phyloP scores from a whole-genome alignment of 2,329 filamentous ascomycete species.

The Cladosporium sp. region DNA sequence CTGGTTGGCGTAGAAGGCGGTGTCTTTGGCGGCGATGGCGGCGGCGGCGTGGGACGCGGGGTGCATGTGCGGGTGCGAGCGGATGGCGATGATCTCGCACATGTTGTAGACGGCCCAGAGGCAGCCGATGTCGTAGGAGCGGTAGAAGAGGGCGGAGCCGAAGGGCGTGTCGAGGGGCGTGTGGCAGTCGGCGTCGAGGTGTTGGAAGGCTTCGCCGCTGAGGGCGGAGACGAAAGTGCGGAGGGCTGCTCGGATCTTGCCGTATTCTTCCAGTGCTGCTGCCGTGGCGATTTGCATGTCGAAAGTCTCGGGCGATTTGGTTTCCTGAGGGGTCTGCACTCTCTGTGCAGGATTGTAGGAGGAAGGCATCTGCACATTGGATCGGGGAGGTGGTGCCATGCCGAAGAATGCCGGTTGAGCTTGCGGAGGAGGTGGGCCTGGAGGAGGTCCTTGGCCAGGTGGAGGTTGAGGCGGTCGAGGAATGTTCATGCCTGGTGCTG shows the following conservation, averaged over 20 bases:
- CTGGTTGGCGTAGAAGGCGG: slow-evolving; percentile 62
- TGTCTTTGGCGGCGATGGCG: slow-evolving; percentile 67
- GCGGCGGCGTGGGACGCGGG: slow-evolving; percentile 84
- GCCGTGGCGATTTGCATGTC: slow-evolving; percentile 60
- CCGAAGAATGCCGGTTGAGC: slow-evolving; percentile 47
- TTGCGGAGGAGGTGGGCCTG: slow-evolving; percentile 14
- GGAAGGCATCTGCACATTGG: slow-evolving; percentile 37
- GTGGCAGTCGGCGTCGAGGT: slow-evolving; percentile 62
- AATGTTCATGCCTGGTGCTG: slow-evolving; percentile 43
- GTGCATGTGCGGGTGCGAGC: slow-evolving; percentile 83
- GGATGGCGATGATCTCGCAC: slow-evolving; percentile 72
- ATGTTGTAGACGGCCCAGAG: slow-evolving; percentile 86
- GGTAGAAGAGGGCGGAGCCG: slow-evolving; percentile 72
- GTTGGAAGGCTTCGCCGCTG: slow-evolving; percentile 64
- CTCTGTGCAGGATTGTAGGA: slow-evolving; percentile 29
- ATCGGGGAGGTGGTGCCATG: slow-evolving; percentile 38
- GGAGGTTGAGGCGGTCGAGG: slow-evolving; percentile 30
- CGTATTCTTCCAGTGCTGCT: slow-evolving; percentile 74
- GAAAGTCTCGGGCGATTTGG: slow-evolving; percentile 16
- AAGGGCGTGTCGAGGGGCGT: slow-evolving; percentile 65
- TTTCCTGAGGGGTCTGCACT: slow-evolving; percentile 11
- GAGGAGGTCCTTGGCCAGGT: slow-evolving; percentile 14
- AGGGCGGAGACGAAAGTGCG: slow-evolving; percentile 59
- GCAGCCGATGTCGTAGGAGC: slow-evolving; percentile 78
- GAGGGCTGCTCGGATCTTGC: slow-evolving; percentile 65